Percentiles rank a stretch among this genome's conserved stretches.
Conservation (phyloP, 208 protist genomes). For the Angomonas ambiguus region DNA sequence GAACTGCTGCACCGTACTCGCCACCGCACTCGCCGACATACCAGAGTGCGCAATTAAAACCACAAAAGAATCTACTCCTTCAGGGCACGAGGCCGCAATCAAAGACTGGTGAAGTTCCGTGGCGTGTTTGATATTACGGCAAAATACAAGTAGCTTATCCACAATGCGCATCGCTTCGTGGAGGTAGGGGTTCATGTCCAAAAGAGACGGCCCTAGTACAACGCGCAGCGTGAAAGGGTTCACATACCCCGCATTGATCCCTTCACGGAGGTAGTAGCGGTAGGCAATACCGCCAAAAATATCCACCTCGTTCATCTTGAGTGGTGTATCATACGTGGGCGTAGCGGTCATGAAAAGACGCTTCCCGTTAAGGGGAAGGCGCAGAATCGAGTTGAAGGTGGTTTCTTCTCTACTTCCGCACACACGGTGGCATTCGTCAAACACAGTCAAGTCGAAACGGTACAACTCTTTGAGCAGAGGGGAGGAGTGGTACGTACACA, state of each 20-base stretch:
- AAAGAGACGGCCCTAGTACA: conserved; percentile 34
- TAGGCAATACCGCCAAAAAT: conserved; percentile 74
- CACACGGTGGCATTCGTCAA: conserved; percentile 81
- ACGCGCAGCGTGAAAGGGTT: conserved; percentile 68
- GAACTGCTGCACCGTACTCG: conserved; percentile 39
- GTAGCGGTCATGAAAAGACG: conserved; percentile 74
- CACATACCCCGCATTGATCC: conserved; percentile 68
- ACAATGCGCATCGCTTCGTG: conserved; percentile 70
- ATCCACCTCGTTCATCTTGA: conserved; percentile 60
- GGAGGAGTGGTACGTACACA: conserved; percentile 79
- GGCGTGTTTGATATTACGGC: conserved; percentile 57
- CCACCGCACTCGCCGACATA: conserved; percentile 37
- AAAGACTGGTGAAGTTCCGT: conserved; percentile 30
- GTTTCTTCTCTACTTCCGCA: conserved; percentile 57
- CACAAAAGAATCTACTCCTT: conserved; percentile 42
- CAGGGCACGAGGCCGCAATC: conserved; percentile 15
- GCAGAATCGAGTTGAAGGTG: conserved; percentile 69
- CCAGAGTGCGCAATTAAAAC: conserved; percentile 66
- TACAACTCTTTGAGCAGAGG: conserved; percentile 39
- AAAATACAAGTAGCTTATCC: conserved; percentile 79
- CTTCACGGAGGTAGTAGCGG: conserved; percentile 76
- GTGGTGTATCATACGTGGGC: conserved; percentile 72
- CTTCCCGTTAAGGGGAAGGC: conserved; percentile 26
- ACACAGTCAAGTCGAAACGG: conserved; percentile 51
- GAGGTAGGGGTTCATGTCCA: conserved; percentile 64